Base-by-base conservation (phyloP, 139 green algal species). In the Chlamydomonas urium region DNA sequence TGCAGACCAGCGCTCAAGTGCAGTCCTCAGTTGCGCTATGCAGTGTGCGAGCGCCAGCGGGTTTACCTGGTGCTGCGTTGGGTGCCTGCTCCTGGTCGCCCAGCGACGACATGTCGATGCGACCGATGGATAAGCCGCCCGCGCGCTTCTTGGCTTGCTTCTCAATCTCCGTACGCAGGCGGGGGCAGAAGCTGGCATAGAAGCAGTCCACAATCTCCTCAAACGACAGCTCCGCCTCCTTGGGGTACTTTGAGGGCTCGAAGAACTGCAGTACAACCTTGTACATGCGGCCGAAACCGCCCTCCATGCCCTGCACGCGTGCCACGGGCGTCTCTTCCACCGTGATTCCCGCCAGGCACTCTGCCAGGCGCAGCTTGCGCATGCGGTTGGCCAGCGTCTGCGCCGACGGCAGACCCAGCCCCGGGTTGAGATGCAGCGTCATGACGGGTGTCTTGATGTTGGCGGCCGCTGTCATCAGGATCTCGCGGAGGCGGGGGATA, bases 401-500 rank as follows among this genome's bases (percentile, higher is more conserved):
- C 21, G 85, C 90, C 1, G 82, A 66, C 3, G 47, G 24, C 1
- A 29, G 47, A 59, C 36, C 50, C 19, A 66, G 19, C 14, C 73
- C 70, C 68, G 26, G 29, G 4, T 62, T 61, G 75, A 98, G 66
- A 21, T 90, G 90, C 69, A 98, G 75, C 10, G 87, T 96, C 92
- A 98, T 97, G 36, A 97, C 88, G 29, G 95, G 95, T 24, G 92
- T 97, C 82, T 91, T 89, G 75, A 97, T 96, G 37, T 36, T 66
- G 24, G 73, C 65, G 0, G 93, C 81, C 0, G 94, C 95, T 0
- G 93, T 97, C 94, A 99, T 98, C 10, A 99, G 79, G 38, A 99
- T 93, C 86, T 99, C 94, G 24, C 94, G 84, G 47, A 98, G 81
- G 8, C 94, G 91, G 1, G 94, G 94, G 58, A 98, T 98, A 56